phyloP scores from a whole-genome alignment of 805 yeast species.

The Kockiozyma suomiensis region DNA sequence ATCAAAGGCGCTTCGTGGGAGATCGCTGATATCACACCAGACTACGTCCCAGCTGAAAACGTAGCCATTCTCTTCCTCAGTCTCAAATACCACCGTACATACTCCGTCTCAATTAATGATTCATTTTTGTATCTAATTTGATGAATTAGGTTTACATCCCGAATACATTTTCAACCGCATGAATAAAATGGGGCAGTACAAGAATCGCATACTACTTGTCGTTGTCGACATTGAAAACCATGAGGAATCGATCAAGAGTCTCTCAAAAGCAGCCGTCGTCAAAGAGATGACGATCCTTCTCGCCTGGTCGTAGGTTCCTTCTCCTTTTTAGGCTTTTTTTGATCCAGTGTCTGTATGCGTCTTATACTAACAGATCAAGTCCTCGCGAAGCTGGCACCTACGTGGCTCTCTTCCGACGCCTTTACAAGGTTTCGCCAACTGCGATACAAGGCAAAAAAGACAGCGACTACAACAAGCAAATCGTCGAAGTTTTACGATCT shows the following conservation, averaged over 20 bases:
- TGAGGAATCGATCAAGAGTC: slow-evolving; percentile 41
- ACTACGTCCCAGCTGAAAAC: slow-evolving; percentile 43
- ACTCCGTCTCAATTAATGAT: neutral
- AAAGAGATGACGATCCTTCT: slow-evolving; percentile 43
- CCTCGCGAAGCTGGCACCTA: slow-evolving; percentile 46
- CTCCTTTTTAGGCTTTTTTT: neutral
- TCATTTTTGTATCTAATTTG: neutral
- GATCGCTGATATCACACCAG: slow-evolving; percentile 43
- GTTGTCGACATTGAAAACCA: slow-evolving; percentile 47
- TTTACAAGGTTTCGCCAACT: slow-evolving; percentile 41
- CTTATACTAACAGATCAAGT: slow-evolving; percentile 7
- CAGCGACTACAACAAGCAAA: slow-evolving; percentile 41
- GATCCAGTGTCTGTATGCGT: neutral
- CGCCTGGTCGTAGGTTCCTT: slow-evolving; percentile 40
- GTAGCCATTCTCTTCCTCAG: slow-evolving; percentile 45
- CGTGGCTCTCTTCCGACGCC: slow-evolving; percentile 40
- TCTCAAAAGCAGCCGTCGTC: slow-evolving; percentile 42
- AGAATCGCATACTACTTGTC: slow-evolving; percentile 43
- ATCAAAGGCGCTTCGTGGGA: slow-evolving; percentile 38
- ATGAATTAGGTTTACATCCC: slow-evolving; percentile 42
- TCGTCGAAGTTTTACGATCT: slow-evolving; percentile 42
- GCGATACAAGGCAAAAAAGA: slow-evolving; percentile 41
- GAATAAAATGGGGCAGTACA: slow-evolving; percentile 40
- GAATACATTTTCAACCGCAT: slow-evolving; percentile 48
- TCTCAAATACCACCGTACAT: slow-evolving; percentile 35